Percentiles rank a stretch among this genome's conserved stretches.
Evolutionary conservation across 495 filamentous ascomycete genomes (phyloP).

Genomic region (Talaromyces nanjingensis): DNA sequence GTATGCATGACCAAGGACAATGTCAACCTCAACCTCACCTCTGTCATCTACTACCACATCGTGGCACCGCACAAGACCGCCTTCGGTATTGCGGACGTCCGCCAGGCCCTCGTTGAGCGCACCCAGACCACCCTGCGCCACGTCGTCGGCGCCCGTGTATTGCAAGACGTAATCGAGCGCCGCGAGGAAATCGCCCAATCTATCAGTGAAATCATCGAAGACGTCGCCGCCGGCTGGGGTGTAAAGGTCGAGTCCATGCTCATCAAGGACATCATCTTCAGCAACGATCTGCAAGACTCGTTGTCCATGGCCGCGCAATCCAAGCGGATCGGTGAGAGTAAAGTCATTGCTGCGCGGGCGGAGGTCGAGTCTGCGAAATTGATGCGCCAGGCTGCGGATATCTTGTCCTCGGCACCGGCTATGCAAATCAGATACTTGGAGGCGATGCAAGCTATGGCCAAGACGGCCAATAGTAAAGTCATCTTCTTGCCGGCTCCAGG

Average conservation of each 20-base stretch:
- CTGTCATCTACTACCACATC: conserved; percentile 99
- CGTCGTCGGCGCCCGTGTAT: conserved; percentile 89
- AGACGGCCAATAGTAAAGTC: conserved; percentile 90
- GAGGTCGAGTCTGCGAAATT: conserved; percentile 96
- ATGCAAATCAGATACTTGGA: conserved; percentile 99
- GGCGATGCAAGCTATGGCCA: conserved; percentile 99
- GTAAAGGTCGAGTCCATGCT: conserved; percentile 97
- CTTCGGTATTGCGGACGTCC: conserved; percentile 93
- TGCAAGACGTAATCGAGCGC: conserved; percentile 98
- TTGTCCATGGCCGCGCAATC: conserved; percentile 99
- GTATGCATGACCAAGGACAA: conserved; percentile 99
- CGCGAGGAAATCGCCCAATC: conserved; percentile 93
- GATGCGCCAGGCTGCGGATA: conserved; percentile 97
- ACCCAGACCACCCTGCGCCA: conserved; percentile 98
- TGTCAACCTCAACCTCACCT: conserved; percentile 85
- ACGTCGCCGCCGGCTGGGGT: conserved; percentile 90
- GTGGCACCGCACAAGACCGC: conserved; percentile 92
- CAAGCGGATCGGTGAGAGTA: conserved; percentile 96
- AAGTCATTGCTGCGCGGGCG: conserved; percentile 93
- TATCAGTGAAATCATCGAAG: conserved; percentile 96
- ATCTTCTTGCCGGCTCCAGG: conserved; percentile 77
- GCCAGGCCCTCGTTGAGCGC: conserved; percentile 90
- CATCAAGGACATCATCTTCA: conserved; percentile 99
- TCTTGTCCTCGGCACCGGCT: conserved; percentile 82
- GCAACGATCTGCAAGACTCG: conserved; percentile 91